Evolutionary conservation across 1,284 basidiomycete genomes (phyloP), one percentile per base, ranked within the genome.

Genomic region (Sparassis latifolia): DNA sequence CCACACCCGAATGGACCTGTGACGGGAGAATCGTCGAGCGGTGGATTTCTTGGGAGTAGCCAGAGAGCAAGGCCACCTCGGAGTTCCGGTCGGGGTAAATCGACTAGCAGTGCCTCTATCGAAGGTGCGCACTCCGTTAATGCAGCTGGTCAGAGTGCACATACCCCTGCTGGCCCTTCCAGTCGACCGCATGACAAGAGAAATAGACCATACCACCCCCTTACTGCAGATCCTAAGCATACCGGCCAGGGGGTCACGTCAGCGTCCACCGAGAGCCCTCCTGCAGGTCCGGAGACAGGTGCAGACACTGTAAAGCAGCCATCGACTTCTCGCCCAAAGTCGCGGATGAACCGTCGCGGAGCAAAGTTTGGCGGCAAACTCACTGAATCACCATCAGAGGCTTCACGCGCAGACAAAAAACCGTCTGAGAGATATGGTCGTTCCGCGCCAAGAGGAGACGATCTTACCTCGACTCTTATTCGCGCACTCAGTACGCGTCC

Each of bases 401-500:
- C 6, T 42, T 27, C 40, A 42, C 6, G 7, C 20, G 40, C 9
- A 27, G 28, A 10, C 6, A 20, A 10, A 42, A 30, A 38, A 51
- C 52, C 57, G 10, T 46, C 53, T 10, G 52, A 56, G 40, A 58
- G 44, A 49, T 59, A 62, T 42, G 51, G 57, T 7, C 55, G 32
- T 30, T 39, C 55, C 7, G 52, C 47, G 9, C 62, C 61, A 30
- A 60, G 58, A 48, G 52, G 50, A 5, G 80, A 83, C 55, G 86
- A 88, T 62, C 75, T 91, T 31, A 86, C 86, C 0, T 86, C 85
- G 4, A 76, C 73, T 2, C 77, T 91, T 45, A 86, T 75, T 6
- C 75, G 75, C 33, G 75, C 77, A 3, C 72, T 91, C 33, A 76
- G 78, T 52, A 80, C 76, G 0, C 74, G 80, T 0, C 88, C 88